A percentile compares a stretch with the other conserved stretches of the same genome.
Evolutionary conservation across 805 yeast genomes (phyloP).

Genomic region (Cyberlindnera japonica): DNA sequence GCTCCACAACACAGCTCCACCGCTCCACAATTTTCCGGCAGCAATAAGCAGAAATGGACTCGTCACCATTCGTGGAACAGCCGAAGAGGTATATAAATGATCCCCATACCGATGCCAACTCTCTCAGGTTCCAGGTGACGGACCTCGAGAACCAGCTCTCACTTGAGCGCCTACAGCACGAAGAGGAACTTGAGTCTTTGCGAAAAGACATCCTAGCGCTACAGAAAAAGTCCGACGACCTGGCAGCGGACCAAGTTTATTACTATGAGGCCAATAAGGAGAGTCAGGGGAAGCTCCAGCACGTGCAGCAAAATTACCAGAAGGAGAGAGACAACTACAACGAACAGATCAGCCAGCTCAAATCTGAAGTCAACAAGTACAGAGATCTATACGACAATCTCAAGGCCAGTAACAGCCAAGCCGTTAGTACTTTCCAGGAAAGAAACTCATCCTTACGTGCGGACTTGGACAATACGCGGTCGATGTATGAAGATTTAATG

Average conservation of each 20-base stretch:
- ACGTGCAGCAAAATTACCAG: constrained; percentile 25
- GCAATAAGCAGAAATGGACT: constrained; percentile 17
- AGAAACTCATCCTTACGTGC: constrained; percentile 1
- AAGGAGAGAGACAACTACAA: constrained; percentile 25
- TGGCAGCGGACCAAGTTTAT: constrained; percentile 32
- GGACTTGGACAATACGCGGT: constrained; percentile 5
- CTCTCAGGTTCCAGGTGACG: constrained; percentile 35
- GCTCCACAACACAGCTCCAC: too few species aligned
- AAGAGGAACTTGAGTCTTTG: constrained; percentile 29
- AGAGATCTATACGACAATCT: constrained; percentile 10
- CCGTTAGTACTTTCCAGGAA: not conserved
- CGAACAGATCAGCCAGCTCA: constrained; percentile 16
- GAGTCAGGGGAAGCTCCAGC: constrained; percentile 23
- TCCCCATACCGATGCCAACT: constrained; percentile 21
- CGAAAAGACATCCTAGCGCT: constrained; percentile 24
- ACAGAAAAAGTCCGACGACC: constrained; percentile 16
- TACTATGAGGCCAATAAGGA: constrained; percentile 35
- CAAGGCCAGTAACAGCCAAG: not conserved
- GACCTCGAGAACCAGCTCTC: constrained; percentile 39
- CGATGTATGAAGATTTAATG: constrained; percentile 7
- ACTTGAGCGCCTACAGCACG: constrained; percentile 30
- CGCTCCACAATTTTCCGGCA: too few species aligned
- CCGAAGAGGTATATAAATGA: constrained; percentile 19
- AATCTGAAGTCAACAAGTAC: constrained; percentile 16
- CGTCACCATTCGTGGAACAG: constrained; percentile 35